Conservation (phyloP, 1,284 basidiomycete genomes). For the Rhodotorula sp. region DNA sequence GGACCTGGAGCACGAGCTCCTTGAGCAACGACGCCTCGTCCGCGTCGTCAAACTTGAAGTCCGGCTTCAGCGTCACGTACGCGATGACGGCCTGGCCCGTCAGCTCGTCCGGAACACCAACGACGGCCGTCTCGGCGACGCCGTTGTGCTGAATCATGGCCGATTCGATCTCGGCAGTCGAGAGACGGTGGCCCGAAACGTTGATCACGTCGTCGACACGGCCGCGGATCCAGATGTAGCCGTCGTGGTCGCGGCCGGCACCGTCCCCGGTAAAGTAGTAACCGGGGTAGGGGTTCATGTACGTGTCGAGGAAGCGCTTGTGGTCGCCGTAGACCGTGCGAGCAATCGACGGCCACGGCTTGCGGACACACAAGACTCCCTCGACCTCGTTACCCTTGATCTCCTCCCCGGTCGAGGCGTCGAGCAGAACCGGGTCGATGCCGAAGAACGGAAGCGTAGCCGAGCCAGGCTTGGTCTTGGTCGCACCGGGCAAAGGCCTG, state of each 20-base stretch:
- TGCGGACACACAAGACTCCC: conserved; percentile 82
- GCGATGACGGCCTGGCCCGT: conserved; percentile 49
- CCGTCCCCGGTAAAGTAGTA: conserved; percentile 96
- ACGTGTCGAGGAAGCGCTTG: conserved; percentile 86
- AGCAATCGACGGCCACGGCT: conserved; percentile 95
- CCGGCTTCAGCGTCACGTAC: conserved; percentile 60
- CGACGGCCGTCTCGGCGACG: conserved; percentile 93
- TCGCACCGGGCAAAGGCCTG: conserved; percentile 84
- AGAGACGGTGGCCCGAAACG: conserved; percentile 93
- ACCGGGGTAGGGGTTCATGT: conserved; percentile 86
- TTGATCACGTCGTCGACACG: conserved; percentile 84
- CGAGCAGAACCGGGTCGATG: conserved; percentile 82
- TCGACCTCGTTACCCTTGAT: conserved; percentile 73
- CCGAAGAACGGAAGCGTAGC: conserved; percentile 99
- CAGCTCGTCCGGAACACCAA: conserved; percentile 57
- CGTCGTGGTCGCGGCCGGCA: conserved; percentile 87
- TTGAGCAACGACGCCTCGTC: conserved; percentile 73
- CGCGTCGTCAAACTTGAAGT: conserved; percentile 70
- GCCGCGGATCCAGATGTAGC: conserved; percentile 97
- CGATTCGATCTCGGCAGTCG: conserved; percentile 96
- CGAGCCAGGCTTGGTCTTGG: conserved; percentile 91
- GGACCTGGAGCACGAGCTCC: conserved; percentile 80
- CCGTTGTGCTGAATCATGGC: conserved; percentile 91
- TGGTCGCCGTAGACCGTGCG: conserved; percentile 91
- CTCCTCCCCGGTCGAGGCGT: conserved; percentile 67